Evolutionary conservation across 305 asterid genomes (phyloP), one percentile per base, ranked within the genome.

Genomic region (Fraxinus baroniana): DNA sequence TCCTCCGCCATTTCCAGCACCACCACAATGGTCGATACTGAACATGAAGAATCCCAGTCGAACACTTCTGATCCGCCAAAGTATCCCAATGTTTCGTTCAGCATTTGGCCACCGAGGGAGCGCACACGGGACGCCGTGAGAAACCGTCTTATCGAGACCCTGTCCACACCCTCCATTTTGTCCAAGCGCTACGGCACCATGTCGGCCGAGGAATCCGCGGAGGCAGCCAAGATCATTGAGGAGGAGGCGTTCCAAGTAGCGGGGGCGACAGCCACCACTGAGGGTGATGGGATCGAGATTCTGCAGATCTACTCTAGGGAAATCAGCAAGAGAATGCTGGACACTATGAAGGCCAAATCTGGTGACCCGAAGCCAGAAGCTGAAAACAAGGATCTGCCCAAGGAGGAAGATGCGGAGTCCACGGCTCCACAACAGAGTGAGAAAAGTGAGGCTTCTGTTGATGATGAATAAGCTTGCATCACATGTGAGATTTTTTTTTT

Each of bases 31-130:
- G 80, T 79, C 18, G 86, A 79, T 39, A 74, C 74, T 55, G 86
- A 83, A 46, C 9, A 82, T 78, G 76, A 78, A 46, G 24, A 64
- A 57, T 17, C 82, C 79, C 76, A 83, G 3, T 78, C 74, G 68
- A 80, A 26, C 30, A 1, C 77, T 32, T 68, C 74, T 68, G 75
- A 28, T 70, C 82, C 17, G 33, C 46, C 46, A 32, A 79, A 33
- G 8, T 62, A 70, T 7, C 1, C 8, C 24, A 70, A 2, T 26
- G 35, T 77, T 37, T 46, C 79, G 30, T 84, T 84, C 81, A 76
- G 79, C 79, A 84, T 84, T 77, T 83, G 86, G 86, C 86, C 86
- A 46, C 86, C 86, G n/a, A 83, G 77, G 32, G 77, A 83, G 41
- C 84, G 84, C 24, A 84, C 84, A 20, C 84, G 86, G 39, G 84